A percentile compares a stretch with the other conserved stretches of the same genome.
Evolutionary conservation across 192 early-diverging fungal genomes (phyloP).

Genomic region (Thamnidium elegans): DNA sequence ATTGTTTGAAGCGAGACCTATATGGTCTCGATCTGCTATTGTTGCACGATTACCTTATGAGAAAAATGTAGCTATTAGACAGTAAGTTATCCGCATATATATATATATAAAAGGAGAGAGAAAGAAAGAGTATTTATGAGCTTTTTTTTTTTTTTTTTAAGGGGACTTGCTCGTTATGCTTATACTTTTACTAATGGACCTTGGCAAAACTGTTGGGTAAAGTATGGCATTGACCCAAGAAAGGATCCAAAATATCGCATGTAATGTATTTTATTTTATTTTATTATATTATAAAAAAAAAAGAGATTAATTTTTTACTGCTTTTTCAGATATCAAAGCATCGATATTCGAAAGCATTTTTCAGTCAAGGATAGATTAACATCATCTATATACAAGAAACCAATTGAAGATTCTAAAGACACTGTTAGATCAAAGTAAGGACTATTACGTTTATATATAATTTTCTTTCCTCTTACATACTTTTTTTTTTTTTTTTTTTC

Average conservation of each 20-base stretch:
- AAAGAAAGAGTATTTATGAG: background rate
- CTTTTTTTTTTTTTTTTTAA: background rate
- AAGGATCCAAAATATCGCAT: constrained; percentile 18
- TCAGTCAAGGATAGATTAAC: background rate
- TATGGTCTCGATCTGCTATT: too few relatives aligned
- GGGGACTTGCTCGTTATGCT: constrained; percentile 26
- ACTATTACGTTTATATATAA: too few relatives aligned
- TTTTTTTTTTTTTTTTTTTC: background rate
- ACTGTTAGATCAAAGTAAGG: too few relatives aligned
- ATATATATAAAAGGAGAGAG: background rate
- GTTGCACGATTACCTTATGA: too few relatives aligned
- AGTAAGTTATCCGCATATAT: background rate
- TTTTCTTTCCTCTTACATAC: too few relatives aligned
- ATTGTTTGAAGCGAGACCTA: background rate
- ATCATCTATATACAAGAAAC: too few relatives aligned
- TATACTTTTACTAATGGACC: constrained; percentile 44
- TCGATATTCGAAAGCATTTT: background rate
- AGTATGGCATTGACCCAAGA: constrained; percentile 44
- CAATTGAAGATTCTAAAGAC: too few relatives aligned
- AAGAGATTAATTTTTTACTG: background rate
- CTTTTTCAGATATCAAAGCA: background rate
- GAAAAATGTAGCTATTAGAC: too few relatives aligned
- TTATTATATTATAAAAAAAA: background rate
- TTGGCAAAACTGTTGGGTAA: constrained; percentile 49
- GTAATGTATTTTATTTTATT: constrained; percentile 11